Percentiles rank a stretch among this genome's conserved stretches.
These are phyloP conservation scores for Rhododendron kiyosumense DNA, from an alignment of 148 eudicot genomes.

Conservation along the genomic window DNA sequence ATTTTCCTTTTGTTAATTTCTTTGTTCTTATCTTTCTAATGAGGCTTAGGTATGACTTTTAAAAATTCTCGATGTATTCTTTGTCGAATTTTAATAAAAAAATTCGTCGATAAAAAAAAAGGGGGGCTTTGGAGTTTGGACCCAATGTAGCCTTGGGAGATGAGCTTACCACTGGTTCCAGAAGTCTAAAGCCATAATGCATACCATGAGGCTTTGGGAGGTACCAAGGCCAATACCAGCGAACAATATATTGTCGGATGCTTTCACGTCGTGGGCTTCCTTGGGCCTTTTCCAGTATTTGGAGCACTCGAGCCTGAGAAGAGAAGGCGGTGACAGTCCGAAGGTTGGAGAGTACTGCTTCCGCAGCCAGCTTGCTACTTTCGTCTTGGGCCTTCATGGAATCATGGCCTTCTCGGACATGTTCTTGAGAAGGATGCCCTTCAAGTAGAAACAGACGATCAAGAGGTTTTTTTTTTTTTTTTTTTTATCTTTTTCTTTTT, in stretches of 20 bases:
- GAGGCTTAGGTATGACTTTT: too few relatives aligned
- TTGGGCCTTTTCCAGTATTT: neutral
- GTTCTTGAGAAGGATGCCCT: too few relatives aligned
- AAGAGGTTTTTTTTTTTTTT: neutral
- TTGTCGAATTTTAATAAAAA: too few relatives aligned
- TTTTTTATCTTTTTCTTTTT: too few relatives aligned
- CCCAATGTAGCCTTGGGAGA: neutral
- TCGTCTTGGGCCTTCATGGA: too few relatives aligned
- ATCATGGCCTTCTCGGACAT: neutral
- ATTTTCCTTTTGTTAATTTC: too few relatives aligned
- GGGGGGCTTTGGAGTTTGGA: neutral
- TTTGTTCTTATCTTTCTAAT: too few relatives aligned
- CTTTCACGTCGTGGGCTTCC: neutral
- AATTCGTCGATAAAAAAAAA: too few relatives aligned
- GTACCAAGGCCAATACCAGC: neutral
- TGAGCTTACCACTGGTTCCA: neutral
- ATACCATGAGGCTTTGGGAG: neutral
- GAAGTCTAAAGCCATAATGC: neutral
- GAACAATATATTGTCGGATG: neutral
- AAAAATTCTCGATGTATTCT: too few relatives aligned
- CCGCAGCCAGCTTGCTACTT: neutral
- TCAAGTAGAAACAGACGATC: too few relatives aligned
- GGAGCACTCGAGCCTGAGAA: neutral
- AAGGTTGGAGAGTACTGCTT: neutral
- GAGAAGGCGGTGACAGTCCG: neutral